phyloP scores from a whole-genome alignment of 2,329 filamentous ascomycete genomes.

The Exophiala spinifera region DNA sequence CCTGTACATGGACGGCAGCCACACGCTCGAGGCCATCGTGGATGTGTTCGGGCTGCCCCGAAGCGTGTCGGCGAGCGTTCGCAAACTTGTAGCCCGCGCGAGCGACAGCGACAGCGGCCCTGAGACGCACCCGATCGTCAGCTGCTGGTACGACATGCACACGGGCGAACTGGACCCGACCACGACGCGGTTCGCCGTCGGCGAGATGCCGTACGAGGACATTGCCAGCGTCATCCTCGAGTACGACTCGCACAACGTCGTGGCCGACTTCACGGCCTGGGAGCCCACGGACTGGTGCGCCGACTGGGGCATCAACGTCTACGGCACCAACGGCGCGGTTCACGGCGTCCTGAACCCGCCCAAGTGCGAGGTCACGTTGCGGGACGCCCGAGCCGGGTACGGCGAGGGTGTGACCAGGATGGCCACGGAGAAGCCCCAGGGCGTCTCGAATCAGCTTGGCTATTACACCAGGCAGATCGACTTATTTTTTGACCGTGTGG shows the following conservation, averaged over 20 bases:
- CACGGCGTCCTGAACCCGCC: conserved; percentile 3
- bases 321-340: conserved; percentile 1
- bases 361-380: neutral
- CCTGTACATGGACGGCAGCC: conserved; percentile 6
- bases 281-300: conserved; percentile 4
- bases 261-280: conserved; percentile 5
- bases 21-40: conserved; percentile 6
- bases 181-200: neutral
- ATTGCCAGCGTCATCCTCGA: conserved; percentile 5
- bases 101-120: no score
- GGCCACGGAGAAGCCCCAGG: neutral
- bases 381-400: neutral
- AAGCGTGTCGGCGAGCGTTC: conserved; percentile 1
- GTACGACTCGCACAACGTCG: conserved; percentile 3
- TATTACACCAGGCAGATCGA: conserved; percentile 3
- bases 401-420: neutral
- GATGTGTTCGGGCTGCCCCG: neutral
- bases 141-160: conserved; percentile 7
- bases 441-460: neutral
- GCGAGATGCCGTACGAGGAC: conserved; percentile 4
- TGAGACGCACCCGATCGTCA: conserved; percentile 1
- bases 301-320: conserved; percentile 4
- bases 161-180: neutral
- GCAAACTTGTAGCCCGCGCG: neutral
- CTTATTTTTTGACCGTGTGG: neutral